Evolutionary conservation across 139 green algal species (phyloP).

Genomic region (Chlamydomonas eustigma): DNA sequence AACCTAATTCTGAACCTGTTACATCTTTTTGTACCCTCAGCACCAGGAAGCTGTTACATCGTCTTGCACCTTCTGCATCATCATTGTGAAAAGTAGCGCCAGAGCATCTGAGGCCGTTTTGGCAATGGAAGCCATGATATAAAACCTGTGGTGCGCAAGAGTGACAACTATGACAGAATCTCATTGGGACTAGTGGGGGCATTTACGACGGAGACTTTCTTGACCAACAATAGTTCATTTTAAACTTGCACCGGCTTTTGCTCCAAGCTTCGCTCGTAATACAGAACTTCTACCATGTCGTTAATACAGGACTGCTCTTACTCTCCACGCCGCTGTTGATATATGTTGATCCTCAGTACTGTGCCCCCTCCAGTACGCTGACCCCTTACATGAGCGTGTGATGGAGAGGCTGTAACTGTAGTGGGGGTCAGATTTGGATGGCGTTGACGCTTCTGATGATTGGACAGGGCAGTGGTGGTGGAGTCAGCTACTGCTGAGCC

Average conservation of each 20-base stretch:
- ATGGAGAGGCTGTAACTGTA: background rate
- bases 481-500: no score
- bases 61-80: conserved; percentile 17
- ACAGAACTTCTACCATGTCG: background rate
- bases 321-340: conserved; percentile 20
- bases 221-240: background rate
- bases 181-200: background rate
- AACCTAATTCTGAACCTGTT: no score
- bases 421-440: background rate
- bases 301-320: background rate
- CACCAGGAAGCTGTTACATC: background rate
- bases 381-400: no score
- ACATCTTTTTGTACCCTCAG: no score
- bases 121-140: conserved; percentile 22
- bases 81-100: background rate
- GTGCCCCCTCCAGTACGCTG: background rate
- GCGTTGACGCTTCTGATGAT: background rate
- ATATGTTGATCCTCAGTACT: conserved; percentile 10
- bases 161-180: background rate
- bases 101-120: background rate
- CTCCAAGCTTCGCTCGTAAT: background rate
- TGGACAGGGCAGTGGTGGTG: no score
- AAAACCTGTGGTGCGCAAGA: background rate
- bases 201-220: background rate
- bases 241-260: background rate